Evolutionary conservation across 1,139 yeast species (phyloP), one percentile per base, ranked within the genome.

Genomic region (Lodderomyces beijingensis): DNA sequence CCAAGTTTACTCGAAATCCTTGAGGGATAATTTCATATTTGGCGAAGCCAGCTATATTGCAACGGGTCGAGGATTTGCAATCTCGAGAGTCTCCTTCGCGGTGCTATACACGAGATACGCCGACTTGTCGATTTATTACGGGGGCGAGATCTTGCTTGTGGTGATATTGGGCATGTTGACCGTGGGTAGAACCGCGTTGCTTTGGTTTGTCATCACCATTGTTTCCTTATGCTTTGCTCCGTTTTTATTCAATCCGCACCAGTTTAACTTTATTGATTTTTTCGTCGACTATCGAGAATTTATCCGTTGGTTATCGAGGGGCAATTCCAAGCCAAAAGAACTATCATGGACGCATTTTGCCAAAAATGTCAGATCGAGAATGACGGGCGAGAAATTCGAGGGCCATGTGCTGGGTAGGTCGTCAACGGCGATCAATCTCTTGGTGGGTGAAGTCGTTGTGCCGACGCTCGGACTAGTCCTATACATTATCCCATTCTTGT

Each of bases 21-120:
- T 87, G 41, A 58, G 74, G 19, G 75, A 74, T 31, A 88, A 86
- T 52, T 59, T 87, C 23, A 69, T 82, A 0, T 71, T 82, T 51
- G 96, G 95, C 0, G 93, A 93, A 22, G 96, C 96, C 0, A 68
- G 70, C 43, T 87, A 87, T 49, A 79, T 87, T 34, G 74, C 93
- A 1, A 85, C 95, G 0, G 95, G 95, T 0, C 57, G 96, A 49
- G 93, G 93, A 0, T 80, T 86, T 60, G 93, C 95, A 1, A 84
- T 83, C 7, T 60, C 79, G 0, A 62, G 96, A 43, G 54, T 70
- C 4, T 68, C 80, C 2, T 84, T 86, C 47, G 55, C 75, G 4
- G 52, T 57, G 2, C 59, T 87, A 4, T 87, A 78, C 49, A 63
- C 86, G 0, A 65, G 79, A 20, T 87, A 82, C 59, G 78, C 84